phyloP scores from a whole-genome alignment of 2,329 filamentous ascomycete species.

The Colletotrichum liaoningense region DNA sequence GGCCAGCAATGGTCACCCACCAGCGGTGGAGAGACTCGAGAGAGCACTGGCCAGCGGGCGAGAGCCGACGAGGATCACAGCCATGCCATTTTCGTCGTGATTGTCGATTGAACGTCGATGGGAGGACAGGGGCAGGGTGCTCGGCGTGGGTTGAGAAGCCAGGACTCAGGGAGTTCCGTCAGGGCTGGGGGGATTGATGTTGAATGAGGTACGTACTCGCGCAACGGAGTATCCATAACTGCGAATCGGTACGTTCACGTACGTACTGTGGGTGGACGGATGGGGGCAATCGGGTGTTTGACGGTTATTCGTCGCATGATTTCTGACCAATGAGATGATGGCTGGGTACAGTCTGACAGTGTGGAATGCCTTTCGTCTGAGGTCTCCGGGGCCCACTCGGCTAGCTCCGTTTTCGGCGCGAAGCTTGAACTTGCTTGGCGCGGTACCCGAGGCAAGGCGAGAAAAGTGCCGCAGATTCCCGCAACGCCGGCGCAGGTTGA shows the following conservation, averaged over 20 bases:
- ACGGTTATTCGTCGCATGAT: background rate
- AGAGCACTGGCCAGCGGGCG: background rate
- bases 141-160: background rate
- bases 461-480: slow-evolving; percentile 23
- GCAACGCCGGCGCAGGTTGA: background rate
- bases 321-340: background rate
- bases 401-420: slow-evolving; percentile 34
- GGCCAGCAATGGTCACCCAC: slow-evolving; percentile 21
- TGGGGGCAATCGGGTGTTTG: background rate
- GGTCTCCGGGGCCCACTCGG: background rate
- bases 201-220: too few relatives aligned
- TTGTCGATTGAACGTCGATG: slow-evolving; percentile 7
- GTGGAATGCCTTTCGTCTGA: slow-evolving; percentile 1
- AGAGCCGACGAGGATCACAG: background rate
- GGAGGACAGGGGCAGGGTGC: background rate
- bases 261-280: background rate
- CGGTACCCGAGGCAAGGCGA: slow-evolving; percentile 27
- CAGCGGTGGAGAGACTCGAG: background rate
- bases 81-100: background rate
- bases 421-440: slow-evolving; percentile 31
- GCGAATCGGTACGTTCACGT: too few relatives aligned
- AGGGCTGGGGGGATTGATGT: background rate
- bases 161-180: background rate
- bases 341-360: background rate
- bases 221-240: too few relatives aligned